Evolutionary conservation across 148 eudicot species (phyloP).

Genomic region (Chenopodium formosanum): DNA sequence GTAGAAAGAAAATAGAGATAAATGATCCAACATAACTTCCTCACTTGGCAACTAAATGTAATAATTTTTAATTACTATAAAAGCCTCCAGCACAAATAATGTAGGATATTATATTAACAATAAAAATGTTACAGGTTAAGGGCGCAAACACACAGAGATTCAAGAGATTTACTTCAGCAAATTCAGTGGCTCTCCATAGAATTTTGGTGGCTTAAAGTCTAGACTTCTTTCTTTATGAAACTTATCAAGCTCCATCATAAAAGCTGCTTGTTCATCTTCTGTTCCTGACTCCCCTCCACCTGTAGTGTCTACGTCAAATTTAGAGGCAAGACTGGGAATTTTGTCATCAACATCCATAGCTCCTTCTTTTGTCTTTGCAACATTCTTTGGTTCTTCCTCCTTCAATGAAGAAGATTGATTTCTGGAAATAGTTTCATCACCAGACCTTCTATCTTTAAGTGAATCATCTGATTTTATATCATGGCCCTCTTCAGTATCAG

Average conservation of each 20-base stretch:
- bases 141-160: constrained; percentile 2
- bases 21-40: background rate
- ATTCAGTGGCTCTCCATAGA: constrained; percentile 83
- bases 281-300: constrained; percentile 59
- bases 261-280: constrained; percentile 72
- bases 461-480: constrained; percentile 23
- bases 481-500: constrained; percentile 14
- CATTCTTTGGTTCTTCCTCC: constrained; percentile 26
- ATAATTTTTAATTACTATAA: background rate
- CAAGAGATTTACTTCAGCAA: constrained; percentile 61
- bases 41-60: background rate
- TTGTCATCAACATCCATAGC: constrained; percentile 12
- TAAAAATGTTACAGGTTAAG: constrained; percentile 8
- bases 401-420: constrained; percentile 29
- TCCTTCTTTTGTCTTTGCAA: constrained; percentile 5
- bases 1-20: constrained; percentile 15
- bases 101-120: background rate
- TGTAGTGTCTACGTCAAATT: constrained; percentile 44
- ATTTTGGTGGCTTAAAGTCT: constrained; percentile 86
- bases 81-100: background rate
- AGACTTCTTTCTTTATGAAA: constrained; percentile 55
- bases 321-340: constrained; percentile 9
- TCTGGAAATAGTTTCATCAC: constrained; percentile 17
- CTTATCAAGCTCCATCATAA: constrained; percentile 68
- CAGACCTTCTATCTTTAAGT: constrained; percentile 12